A percentile compares a stretch with the other conserved stretches of the same genome.
These are phyloP conservation scores for Roridomyces roridus DNA, from an alignment of 768 basidiomycete genomes.

Conservation along the genomic window DNA sequence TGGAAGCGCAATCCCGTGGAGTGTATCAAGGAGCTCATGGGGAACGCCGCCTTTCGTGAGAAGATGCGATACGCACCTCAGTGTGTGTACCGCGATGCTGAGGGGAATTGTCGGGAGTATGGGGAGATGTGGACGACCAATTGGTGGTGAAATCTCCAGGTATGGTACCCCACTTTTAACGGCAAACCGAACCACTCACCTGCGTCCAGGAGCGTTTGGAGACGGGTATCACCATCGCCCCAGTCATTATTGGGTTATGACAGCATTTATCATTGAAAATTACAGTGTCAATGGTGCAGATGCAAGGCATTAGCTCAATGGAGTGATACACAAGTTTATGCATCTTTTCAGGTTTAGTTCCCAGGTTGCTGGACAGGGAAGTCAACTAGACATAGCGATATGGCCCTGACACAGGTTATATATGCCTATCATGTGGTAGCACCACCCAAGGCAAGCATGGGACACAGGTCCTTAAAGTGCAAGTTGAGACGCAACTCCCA, in stretches of 20 bases:
- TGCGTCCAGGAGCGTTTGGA: constrained; percentile 19
- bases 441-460: too few species aligned
- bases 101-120: constrained; percentile 13
- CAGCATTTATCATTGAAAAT: too few species aligned
- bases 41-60: constrained; percentile 33
- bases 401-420: too few species aligned
- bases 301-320: too few species aligned
- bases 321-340: too few species aligned
- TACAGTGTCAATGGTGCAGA: too few species aligned
- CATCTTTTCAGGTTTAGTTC: too few species aligned
- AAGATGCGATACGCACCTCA: constrained; percentile 32
- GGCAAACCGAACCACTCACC: neutral
- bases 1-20: constrained; percentile 34
- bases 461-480: too few species aligned
- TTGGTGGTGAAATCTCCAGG: constrained; percentile 42
- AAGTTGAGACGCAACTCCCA: too few species aligned
- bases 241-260: constrained; percentile 40
- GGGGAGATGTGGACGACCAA: constrained; percentile 36
- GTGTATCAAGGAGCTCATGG: constrained; percentile 31
- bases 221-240: constrained; percentile 26
- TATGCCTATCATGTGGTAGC: too few species aligned
- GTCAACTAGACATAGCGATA: too few species aligned
- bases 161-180: neutral
- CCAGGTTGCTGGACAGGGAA: too few species aligned
- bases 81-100: constrained; percentile 13